Base-by-base conservation (phyloP, 805 yeast genomes). In the Pichia paraexigua region DNA sequence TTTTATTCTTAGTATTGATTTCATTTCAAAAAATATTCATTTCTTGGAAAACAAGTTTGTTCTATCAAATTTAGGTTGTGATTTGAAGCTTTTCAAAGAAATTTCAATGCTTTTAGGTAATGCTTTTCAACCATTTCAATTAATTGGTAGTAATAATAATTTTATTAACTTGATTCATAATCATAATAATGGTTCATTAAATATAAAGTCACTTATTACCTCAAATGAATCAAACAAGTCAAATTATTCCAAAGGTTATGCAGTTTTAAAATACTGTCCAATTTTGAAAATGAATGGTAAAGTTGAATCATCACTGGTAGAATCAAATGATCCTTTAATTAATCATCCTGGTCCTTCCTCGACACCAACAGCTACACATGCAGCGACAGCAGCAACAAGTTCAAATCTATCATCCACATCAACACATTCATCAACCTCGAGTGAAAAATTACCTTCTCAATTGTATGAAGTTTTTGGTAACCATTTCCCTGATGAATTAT, bases 401-500 rank as follows among this genome's bases (percentile, higher is more conserved):
- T 27, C 30, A 5, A 27, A 27, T 13, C 12, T n/a, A 30, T 12
- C 35, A 13, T 30, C 35, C 6, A 30, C n/a, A 3, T 30, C 35
- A 30, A 30, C 35, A 13, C n/a, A 4, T 30, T 30, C 35, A 30
- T 30, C 35, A 30, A 30, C 11, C 13, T 30, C 35, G 13, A 47
- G 49, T 17, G 60, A 56, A 40, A 70, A 70, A 49, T 69, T 85
- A 45, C 97, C 98, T 4, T 78, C 80, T 54, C 95, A 90, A 65
- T 71, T 87, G 13, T 94, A 87, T 63, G 90, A 83, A 45, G 78
- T 90, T 45, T 75, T 94, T 46, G 89, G 95, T 11, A 88, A 86
- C 65, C 79, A 91, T 62, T 72, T 94, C 48, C 95, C 97, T 2
- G 86, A 88, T 49, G 98, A 91, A 67, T 74, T 85, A 42, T 84